Evolutionary conservation across 306 rosid genomes (phyloP).

Genomic region (Lupinus albus): DNA sequence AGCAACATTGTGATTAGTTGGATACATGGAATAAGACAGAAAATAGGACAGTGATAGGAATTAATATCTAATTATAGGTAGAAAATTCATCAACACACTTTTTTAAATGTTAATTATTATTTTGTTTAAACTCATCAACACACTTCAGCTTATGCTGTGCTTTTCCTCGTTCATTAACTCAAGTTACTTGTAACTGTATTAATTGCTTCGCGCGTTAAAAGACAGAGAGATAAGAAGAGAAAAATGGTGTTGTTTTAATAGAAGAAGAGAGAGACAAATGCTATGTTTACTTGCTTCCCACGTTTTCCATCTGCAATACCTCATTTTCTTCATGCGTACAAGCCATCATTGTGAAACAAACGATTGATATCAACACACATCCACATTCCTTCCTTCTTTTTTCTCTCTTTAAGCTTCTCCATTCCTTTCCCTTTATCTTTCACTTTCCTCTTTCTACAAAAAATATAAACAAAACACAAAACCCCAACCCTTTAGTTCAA

Average conservation of each 20-base stretch:
- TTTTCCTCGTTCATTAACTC: not conserved
- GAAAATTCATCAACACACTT: too few species aligned
- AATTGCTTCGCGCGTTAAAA: too few species aligned
- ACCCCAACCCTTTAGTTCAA: constrained; percentile 18
- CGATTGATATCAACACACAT: not conserved
- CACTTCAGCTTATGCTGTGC: not conserved
- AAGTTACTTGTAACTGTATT: too few species aligned
- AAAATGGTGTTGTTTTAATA: too few species aligned
- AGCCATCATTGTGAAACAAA: constrained; percentile 56
- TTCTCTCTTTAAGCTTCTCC: constrained; percentile 62
- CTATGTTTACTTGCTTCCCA: constrained; percentile 58
- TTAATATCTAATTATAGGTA: too few species aligned
- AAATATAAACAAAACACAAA: too few species aligned
- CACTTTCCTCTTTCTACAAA: constrained; percentile 18
- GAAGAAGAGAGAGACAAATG: not conserved
- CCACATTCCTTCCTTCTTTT: constrained; percentile 49
- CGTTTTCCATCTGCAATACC: constrained; percentile 60
- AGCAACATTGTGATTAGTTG: too few species aligned
- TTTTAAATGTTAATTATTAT: too few species aligned
- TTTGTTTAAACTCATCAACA: too few species aligned
- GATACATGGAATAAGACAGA: too few species aligned
- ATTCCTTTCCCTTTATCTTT: constrained; percentile 17
- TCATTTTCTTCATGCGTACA: constrained; percentile 78
- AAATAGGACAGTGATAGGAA: too few species aligned
- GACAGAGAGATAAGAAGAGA: too few species aligned